A percentile compares a stretch with the other conserved stretches of the same genome.
phyloP scores from a whole-genome alignment of 257 asterid genomes.

The Schizonepeta tenuifolia region DNA sequence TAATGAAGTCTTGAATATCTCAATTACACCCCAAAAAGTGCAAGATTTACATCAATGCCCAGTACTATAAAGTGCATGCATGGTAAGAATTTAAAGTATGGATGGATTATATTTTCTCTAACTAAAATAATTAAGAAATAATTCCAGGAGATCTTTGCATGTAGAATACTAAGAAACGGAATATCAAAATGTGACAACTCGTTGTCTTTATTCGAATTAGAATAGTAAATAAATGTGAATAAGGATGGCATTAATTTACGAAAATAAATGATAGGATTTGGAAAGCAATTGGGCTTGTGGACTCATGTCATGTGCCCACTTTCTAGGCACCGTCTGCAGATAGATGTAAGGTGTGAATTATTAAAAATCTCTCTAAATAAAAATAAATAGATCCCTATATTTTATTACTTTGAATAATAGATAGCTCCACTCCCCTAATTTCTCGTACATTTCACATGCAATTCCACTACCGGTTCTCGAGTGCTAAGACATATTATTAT shows the following conservation, averaged over 20 bases:
- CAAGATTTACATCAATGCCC: neutral
- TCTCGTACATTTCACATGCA: slow-evolving; percentile 37
- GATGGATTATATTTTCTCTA: neutral
- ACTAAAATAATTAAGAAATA: neutral
- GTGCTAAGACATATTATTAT: neutral
- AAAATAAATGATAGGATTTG: slow-evolving; percentile 6
- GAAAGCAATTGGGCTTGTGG: slow-evolving; percentile 21
- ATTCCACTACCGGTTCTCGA: slow-evolving; percentile 27
- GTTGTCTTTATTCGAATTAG: slow-evolving; percentile 15
- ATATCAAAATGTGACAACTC: neutral
- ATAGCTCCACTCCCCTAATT: slow-evolving; percentile 23
- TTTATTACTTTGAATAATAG: neutral
- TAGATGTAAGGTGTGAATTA: neutral
- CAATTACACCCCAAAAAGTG: too few species aligned
- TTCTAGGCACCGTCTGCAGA: slow-evolving; percentile 1
- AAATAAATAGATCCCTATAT: neutral
- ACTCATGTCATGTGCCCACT: slow-evolving; percentile 22
- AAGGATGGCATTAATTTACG: neutral
- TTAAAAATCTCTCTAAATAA: neutral
- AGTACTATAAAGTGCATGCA: neutral
- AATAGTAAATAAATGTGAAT: slow-evolving; percentile 21
- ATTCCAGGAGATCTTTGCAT: neutral
- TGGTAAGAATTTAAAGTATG: neutral
- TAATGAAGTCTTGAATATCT: too few species aligned
- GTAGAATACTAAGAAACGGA: neutral